phyloP scores from a whole-genome alignment of 176 grass and related monocot species.

The Thinopyrum elongatum region DNA sequence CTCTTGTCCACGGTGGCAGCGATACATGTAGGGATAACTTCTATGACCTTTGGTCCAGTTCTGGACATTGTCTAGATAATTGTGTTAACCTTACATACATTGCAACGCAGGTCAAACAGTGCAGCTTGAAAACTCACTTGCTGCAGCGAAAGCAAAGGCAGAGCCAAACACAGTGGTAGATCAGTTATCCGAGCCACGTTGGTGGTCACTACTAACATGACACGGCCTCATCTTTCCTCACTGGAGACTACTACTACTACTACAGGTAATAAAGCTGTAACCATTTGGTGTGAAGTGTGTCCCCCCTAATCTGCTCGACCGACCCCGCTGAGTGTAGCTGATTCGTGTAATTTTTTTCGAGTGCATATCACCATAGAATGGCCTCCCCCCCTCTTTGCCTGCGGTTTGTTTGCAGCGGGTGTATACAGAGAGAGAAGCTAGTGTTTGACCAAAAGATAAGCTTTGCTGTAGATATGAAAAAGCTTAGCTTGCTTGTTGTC shows the following conservation, averaged over 20 bases:
- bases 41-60: neutral
- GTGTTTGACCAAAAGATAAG: conserved; percentile 63
- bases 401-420: conserved; percentile 37
- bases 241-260: conserved; percentile 39
- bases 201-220: conserved; percentile 61
- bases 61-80: neutral
- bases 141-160: conserved; percentile 68
- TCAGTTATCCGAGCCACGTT: conserved; percentile 39
- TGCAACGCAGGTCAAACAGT: conserved; percentile 81
- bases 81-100: neutral
- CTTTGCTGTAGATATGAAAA: conserved; percentile 56
- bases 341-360: conserved; percentile 73
- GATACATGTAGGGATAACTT: conserved; percentile 65
- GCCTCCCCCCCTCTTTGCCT: conserved; percentile 22
- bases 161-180: conserved; percentile 39
- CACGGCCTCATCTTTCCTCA: conserved; percentile 62
- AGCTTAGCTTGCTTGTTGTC: conserved; percentile 15
- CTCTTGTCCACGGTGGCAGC: conserved; percentile 72
- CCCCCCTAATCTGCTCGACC: conserved; percentile 40
- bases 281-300: conserved; percentile 51
- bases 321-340: conserved; percentile 43
- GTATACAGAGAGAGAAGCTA: conserved; percentile 60
- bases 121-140: conserved; percentile 80
- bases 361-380: conserved; percentile 48
- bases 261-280: conserved; percentile 65